Base-by-base conservation (phyloP, 164 flowering plant species). In the Protea cynaroides region DNA sequence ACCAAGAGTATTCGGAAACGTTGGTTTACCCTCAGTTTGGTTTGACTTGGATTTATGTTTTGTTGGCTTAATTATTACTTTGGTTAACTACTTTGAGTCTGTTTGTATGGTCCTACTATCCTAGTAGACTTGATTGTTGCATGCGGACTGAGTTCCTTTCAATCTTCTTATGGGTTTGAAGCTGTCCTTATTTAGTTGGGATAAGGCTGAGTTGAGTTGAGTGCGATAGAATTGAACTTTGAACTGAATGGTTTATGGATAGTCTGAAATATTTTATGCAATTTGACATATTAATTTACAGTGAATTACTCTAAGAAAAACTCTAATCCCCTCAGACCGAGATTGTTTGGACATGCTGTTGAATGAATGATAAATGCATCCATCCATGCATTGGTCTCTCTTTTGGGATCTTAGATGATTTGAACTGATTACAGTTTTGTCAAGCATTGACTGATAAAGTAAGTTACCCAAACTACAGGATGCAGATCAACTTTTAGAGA, bases 401-500 rank as follows among this genome's bases (percentile, higher is more conserved):
- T 29, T 36, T 22, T 13, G 46, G 40, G 25, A 22, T 25, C 18
- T 38, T 5, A 24, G 34, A 68, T 8, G 34, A 12, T 36, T 34
- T 56, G 36, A 62, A 17, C 61, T 12, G 44, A 4, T 43, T 37
- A 0, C 12, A 36, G 11, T 37, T 38, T 44, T 25, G 36, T 56
- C 1, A 49, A 49, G 29, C 19, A 40, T 51, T 14, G 36, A 22
- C 49, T 47, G 25, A 63, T 7, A 21, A 58, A 49, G 29, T 19
- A 37, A 46, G 57, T 19, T 63, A 54, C 12, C 25, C 64, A 56
- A 54, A 29, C 19, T 74, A 72, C 82, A 94, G 99, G 99, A 95
- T 80, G 99, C 96, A 70, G 99, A 95, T 72, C 97, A 91, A 72
- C 94, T 91, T 54, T 70, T 95, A 79, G 99, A 95, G 68, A 95